These are phyloP conservation scores for Candida alai DNA, from an alignment of 805 yeast species.

Conservation along the genomic window DNA sequence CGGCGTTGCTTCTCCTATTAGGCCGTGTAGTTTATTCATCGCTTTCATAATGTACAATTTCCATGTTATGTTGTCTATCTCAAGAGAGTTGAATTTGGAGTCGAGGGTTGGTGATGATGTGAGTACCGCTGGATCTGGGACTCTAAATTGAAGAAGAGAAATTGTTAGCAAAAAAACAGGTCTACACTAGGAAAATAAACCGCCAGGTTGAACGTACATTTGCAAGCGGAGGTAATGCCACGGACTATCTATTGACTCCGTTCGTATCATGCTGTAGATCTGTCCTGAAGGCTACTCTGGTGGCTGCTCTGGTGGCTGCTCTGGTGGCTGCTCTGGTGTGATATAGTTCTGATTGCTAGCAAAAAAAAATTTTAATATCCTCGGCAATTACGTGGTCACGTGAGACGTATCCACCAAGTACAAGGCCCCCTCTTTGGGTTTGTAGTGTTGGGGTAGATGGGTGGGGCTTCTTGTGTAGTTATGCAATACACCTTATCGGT, in stretches of 20 bases:
- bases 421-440: too few relatives aligned
- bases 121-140: neutral
- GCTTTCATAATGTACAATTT: slow-evolving; percentile 20
- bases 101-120: slow-evolving; percentile 4
- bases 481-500: neutral
- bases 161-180: slow-evolving; percentile 1
- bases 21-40: slow-evolving; percentile 27
- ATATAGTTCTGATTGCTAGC: too few relatives aligned
- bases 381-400: too few relatives aligned
- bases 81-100: slow-evolving; percentile 11
- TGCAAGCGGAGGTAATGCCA: slow-evolving; percentile 1
- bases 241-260: too few relatives aligned
- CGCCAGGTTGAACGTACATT: neutral
- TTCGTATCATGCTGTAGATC: too few relatives aligned
- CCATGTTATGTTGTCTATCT: slow-evolving; percentile 32
- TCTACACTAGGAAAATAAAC: neutral
- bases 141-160: too few relatives aligned
- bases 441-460: too few relatives aligned
- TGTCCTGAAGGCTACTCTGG: too few relatives aligned
- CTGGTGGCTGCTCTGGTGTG: too few relatives aligned
- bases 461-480: neutral
- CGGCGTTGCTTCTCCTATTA: slow-evolving; percentile 30
- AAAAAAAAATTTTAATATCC: too few relatives aligned
- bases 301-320: too few relatives aligned
- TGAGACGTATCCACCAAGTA: too few relatives aligned